Evolutionary conservation across 768 basidiomycete genomes (phyloP).

Genomic region (Galerina sulciceps): DNA sequence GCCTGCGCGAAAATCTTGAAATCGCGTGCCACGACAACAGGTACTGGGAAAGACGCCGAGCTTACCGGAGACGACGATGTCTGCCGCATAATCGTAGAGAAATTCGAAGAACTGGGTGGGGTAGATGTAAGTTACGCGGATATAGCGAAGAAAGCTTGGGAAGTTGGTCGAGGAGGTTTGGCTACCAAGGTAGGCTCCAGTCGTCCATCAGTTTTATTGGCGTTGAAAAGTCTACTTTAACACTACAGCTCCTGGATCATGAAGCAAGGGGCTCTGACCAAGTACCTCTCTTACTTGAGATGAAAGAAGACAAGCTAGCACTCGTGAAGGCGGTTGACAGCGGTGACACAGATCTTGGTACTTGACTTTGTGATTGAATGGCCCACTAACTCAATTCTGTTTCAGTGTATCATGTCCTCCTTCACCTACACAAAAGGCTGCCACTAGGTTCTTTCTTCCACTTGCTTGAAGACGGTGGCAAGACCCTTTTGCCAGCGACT

Average conservation of each 20-base stretch:
- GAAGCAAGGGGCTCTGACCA: slow-evolving; percentile 90
- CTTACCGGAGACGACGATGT: slow-evolving; percentile 76
- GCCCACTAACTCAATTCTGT: neutral
- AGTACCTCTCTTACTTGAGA: slow-evolving; percentile 88
- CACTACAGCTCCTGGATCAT: slow-evolving; percentile 79
- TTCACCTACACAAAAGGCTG: slow-evolving; percentile 83
- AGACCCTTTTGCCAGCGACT: slow-evolving; percentile 72
- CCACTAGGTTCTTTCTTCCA: slow-evolving; percentile 93
- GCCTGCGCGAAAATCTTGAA: slow-evolving; percentile 88
- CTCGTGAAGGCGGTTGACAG: slow-evolving; percentile 90
- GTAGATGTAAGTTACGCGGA: slow-evolving; percentile 90
- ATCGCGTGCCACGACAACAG: slow-evolving; percentile 62
- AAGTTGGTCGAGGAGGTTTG: slow-evolving; percentile 75
- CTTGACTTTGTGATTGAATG: slow-evolving; percentile 18
- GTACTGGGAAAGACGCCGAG: slow-evolving; percentile 55
- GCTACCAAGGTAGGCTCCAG: slow-evolving; percentile 75
- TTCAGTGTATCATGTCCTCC: slow-evolving; percentile 92
- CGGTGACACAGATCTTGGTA: slow-evolving; percentile 94
- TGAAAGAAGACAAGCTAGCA: slow-evolving; percentile 94
- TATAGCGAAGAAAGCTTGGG: slow-evolving; percentile 93
- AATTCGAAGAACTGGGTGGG: slow-evolving; percentile 83
- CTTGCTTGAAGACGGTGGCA: slow-evolving; percentile 89
- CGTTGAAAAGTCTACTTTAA: neutral
- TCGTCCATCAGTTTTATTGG: neutral
- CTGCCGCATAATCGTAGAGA: slow-evolving; percentile 84